These are phyloP conservation scores for Thielaviopsis euricoi DNA, from an alignment of 2,329 filamentous ascomycete species.

Conservation along the genomic window DNA sequence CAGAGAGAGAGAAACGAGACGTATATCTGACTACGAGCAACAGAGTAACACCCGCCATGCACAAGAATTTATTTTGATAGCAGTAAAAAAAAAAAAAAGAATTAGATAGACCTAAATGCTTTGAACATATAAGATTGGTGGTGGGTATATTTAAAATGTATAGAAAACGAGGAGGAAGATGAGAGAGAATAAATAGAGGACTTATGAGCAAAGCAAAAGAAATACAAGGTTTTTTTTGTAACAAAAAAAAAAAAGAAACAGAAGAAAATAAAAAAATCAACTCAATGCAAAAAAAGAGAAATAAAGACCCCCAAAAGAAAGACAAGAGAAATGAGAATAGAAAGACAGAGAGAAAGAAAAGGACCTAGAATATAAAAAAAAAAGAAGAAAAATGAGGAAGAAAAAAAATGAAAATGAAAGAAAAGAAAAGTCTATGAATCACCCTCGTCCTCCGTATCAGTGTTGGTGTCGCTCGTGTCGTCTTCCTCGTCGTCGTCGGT, in stretches of 20 bases:
- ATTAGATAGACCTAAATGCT: not conserved
- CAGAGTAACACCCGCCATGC: too few relatives aligned
- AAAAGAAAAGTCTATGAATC: constrained; percentile 2
- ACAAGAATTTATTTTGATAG: not conserved
- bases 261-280: constrained; percentile 2
- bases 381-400: not conserved
- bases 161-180: not conserved
- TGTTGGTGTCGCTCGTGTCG: constrained; percentile 52
- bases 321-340: constrained; percentile 9
- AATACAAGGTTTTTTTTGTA: too few relatives aligned
- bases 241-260: not conserved
- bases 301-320: not conserved
- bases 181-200: not conserved
- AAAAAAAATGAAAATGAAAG: not conserved
- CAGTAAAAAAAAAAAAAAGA: not conserved
- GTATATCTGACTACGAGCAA: too few relatives aligned
- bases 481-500: constrained; percentile 54
- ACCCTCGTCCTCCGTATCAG: constrained; percentile 45
- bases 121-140: not conserved
- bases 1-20: too few relatives aligned
- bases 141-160: not conserved
- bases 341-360: constrained; percentile 13
- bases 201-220: too few relatives aligned
- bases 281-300: constrained; percentile 4
- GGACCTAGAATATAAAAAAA: constrained; percentile 7